Evolutionary conservation across 1,284 basidiomycete species (phyloP), one percentile per base, ranked within the genome.

Genomic region (Leccinum fuscescens): DNA sequence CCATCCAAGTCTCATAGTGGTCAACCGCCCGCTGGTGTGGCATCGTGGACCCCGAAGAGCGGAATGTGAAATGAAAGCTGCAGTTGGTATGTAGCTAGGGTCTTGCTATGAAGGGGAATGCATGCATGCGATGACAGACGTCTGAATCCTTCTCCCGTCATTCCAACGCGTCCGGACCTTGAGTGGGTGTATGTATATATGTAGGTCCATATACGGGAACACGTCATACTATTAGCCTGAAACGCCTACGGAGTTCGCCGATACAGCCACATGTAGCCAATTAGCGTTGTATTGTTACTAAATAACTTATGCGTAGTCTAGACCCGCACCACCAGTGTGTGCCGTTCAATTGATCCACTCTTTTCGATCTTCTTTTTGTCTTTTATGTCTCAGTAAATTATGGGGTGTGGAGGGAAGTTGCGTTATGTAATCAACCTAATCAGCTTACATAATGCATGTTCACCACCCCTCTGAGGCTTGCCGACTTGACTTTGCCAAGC

Each of bases 401-500:
- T 46, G 20, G 17, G 22, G 33, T 35, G 33, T 33, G 17, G 29
- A 29, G 29, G 29, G 44, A 46, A 46, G 17, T 44, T 44, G 27
- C 2, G 17, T 44, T 44, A 42, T 65, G 65, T 65, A 24, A 51
- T 65, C 15, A 29, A 17, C 27, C 15, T 44, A 20, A 20, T 9
- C 12, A 3, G 1, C 8, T 67, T 68, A 69, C 20, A 42, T 70
- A 69, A 70, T 57, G 6, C 12, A 9, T 27, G 49, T 50, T 27
- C 8, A 46, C 42, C 42, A 20, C 44, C 44, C 44, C 17, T 37
- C 35, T 39, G 37, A 39, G 35, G 15, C 37, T n/a, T 39, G 15
- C 37, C 37, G 15, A 39, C 7, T 39, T 7, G 37, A 35, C 33
- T 35, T 44, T 11, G 9, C 42, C 17, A n/a, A n/a, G 27, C 9